A percentile compares a stretch with the other conserved stretches of the same genome.
phyloP scores from a whole-genome alignment of 371 early-diverging fungal genomes.

The Saksenaea oblongispora region DNA sequence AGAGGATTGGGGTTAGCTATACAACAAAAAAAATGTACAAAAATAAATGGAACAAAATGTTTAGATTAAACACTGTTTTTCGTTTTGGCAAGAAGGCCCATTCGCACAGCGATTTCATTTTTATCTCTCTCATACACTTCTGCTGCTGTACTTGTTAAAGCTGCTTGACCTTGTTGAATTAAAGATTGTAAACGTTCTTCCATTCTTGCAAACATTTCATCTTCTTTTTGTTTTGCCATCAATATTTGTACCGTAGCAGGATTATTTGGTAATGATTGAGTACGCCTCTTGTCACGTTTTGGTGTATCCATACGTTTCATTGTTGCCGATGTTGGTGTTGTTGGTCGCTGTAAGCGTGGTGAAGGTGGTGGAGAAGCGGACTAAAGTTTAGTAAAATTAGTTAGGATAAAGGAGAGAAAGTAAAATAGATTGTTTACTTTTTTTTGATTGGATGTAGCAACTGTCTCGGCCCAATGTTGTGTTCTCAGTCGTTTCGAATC shows the following conservation, averaged over 20 bases:
- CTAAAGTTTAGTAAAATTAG: neutral
- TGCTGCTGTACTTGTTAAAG: conserved; percentile 9
- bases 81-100: neutral
- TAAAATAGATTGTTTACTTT: neutral
- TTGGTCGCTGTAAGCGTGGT: neutral
- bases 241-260: conserved; percentile 2
- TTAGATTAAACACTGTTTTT: conserved; percentile 5
- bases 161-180: conserved; percentile 15
- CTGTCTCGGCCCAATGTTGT: conserved; percentile 1
- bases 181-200: conserved; percentile 8
- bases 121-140: neutral
- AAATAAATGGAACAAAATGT: neutral
- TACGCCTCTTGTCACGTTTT: neutral
- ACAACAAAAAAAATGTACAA: conserved; percentile 1
- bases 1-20: neutral
- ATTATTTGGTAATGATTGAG: conserved; percentile 5
- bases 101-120: neutral
- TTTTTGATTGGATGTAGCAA: conserved; percentile 6
- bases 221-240: conserved; percentile 9
- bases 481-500: neutral
- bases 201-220: conserved; percentile 15
- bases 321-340: neutral
- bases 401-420: too few relatives aligned
- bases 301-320: neutral
- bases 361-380: neutral